A percentile compares a stretch with the other conserved stretches of the same genome.
Evolutionary conservation across 1,284 basidiomycete species (phyloP).

Genomic region (Ganoderma leucocontextum): DNA sequence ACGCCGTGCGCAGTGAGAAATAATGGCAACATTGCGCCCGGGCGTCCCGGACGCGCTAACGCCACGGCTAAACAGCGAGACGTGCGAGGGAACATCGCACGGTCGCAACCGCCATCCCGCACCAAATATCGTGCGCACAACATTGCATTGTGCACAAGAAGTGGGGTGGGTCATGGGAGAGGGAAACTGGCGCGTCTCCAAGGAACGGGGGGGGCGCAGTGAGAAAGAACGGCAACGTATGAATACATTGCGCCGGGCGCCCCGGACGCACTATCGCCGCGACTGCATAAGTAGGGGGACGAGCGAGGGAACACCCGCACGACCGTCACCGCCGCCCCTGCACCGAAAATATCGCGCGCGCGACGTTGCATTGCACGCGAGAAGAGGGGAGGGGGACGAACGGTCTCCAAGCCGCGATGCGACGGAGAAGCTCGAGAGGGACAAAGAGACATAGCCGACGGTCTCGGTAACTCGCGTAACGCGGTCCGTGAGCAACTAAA

Average conservation of each 20-base stretch:
- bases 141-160: neutral
- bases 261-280: neutral
- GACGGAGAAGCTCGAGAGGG: neutral
- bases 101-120: neutral
- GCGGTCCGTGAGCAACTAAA: neutral
- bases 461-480: neutral
- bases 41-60: neutral
- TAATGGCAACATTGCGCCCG: neutral
- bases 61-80: neutral
- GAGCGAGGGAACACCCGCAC: neutral
- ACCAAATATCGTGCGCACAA: neutral
- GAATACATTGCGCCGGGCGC: neutral
- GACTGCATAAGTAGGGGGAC: neutral
- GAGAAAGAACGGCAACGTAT: neutral
- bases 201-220: neutral
- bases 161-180: too few relatives aligned
- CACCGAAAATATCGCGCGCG: neutral
- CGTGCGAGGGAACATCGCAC: neutral
- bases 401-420: too few relatives aligned
- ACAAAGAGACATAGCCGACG: neutral
- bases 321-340: neutral
- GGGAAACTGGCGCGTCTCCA: neutral
- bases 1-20: neutral
- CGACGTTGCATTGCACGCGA: neutral
- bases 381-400: too few relatives aligned